Evolutionary conservation across 805 yeast species (phyloP), one percentile per base, ranked within the genome.

Genomic region (Metschnikowia colocasiae): DNA sequence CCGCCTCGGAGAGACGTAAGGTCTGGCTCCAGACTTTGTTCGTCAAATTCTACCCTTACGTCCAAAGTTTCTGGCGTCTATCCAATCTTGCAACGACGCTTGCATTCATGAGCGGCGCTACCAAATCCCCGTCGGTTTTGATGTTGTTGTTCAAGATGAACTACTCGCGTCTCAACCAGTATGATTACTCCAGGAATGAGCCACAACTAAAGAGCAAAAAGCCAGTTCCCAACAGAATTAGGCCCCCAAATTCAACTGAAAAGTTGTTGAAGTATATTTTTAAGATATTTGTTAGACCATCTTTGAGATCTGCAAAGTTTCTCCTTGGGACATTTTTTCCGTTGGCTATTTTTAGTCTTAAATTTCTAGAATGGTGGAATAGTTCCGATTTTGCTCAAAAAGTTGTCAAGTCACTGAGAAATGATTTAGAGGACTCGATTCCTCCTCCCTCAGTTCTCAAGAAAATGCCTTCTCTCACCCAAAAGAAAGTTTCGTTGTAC

Each of bases 331-430:
- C 86, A 2, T 62, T 82, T 38, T 80, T 92, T 65, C 97, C 97
- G 0, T 75, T 85, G 0, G 87, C 95, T 2, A 84, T 91, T 43
- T 90, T 92, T 60, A 59, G 83, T 20, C 73, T 91, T 50, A 88
- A 89, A 65, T 87, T 91, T 56, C 72, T 89, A 30, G 97, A 91
- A 63, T 91, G 97, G 97, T 91, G 96, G 95, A 81, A 82, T 51
- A 78, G 86, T 22, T 81, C 90, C 13, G 88, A 85, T 50, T 78
- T 88, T 59, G 81, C 87, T 3, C 64, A 77, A 3, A 78, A 79
- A 59, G 59, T 85, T 49, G 74, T 79, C 20, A 78, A 76, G 47
- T 75, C 73, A 40, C 69, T 69, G 42, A 70, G 74, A 10, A 71
- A 73, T 46, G 61, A 64, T 9, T 60, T 79, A 23, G 82, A 80